Evolutionary conservation across 1,284 basidiomycete genomes (phyloP), one percentile per base, ranked within the genome.

Genomic region (Stereum hirsutum): DNA sequence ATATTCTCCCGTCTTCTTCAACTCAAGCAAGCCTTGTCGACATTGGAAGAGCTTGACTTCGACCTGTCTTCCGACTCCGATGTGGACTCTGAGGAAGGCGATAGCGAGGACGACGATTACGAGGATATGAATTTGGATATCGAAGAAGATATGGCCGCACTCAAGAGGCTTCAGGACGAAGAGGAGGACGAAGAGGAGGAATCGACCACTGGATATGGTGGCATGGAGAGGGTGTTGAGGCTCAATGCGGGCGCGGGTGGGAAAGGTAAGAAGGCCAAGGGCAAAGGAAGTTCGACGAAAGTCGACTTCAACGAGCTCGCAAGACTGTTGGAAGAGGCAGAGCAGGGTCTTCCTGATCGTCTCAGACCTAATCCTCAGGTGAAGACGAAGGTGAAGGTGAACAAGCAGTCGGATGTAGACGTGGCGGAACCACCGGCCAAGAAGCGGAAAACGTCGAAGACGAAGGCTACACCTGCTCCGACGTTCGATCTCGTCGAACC

Each of bases 21-120:
- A 21, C 78, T 99, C 42, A 96, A 97, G 62, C 78, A 90, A 57
- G 80, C 84, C 2, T 70, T 99, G 10, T 63, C 75, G 19, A 86
- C 81, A 5, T 75, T 99, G 44, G 90, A 95, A 61, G 82, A 84
- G 42, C 73, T 93, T 15, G 82, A 86, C 58, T 82, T 91, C 54
- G 75, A 68, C 38, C 57, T 65, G 12, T 74, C 74, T 3, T 77
- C 78, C 47, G 69, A 65, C 4, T 69, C 68, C 1, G 66, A 65
- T 10, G 60, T 58, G 12, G 60, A 63, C 5, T 68, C 60, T 5
- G 57, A 61, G 7, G 57, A 55, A 49, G 64, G 64, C 39, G 50
- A 62, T 20, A 57, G 59, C 20, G 53, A 58, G 41, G 57, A 50
- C 32, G 55, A 54, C 36, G 54, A 48, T 8, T 48, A 53, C 26